Conservation (phyloP, 495 filamentous ascomycete species). For the Penicillium robsamsonii region DNA sequence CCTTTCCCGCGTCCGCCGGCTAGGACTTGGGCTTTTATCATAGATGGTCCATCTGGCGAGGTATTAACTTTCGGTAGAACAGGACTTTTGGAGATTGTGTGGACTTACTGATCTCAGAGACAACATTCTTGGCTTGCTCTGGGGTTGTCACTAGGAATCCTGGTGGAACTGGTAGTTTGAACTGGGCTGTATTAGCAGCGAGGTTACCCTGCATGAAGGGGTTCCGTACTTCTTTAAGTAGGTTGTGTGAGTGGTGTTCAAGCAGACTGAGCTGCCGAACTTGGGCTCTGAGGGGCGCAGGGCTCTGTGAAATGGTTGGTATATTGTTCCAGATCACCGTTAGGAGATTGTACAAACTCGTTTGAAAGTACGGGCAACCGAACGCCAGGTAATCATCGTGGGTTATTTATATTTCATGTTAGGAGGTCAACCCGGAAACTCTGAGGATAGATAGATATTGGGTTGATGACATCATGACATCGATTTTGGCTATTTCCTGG, state of each 20-base stretch:
- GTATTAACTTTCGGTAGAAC: not conserved
- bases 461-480: conserved; percentile 11
- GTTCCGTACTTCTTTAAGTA: conserved; percentile 26
- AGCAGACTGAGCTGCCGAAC: conserved; percentile 25
- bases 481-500: not conserved
- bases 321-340: not conserved
- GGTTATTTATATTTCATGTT: not conserved
- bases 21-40: conserved; percentile 35
- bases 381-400: conserved; percentile 6
- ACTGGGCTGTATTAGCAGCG: conserved; percentile 20
- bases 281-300: conserved; percentile 15
- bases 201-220: not conserved
- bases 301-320: conserved; percentile 7
- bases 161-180: conserved; percentile 29
- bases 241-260: conserved; percentile 30
- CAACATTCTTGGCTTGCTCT: conserved; percentile 25
- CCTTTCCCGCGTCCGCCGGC: conserved; percentile 37
- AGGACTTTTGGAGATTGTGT: not conserved
- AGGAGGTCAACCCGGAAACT: not conserved
- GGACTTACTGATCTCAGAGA: conserved; percentile 24
- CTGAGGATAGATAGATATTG: not conserved
- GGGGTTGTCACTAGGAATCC: conserved; percentile 26
- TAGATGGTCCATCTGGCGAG: conserved; percentile 26
- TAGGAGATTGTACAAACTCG: not conserved
- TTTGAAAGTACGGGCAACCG: not conserved